Conservation (phyloP, 2,329 filamentous ascomycete genomes). For the Immersiporthe knoxdaviesiana region DNA sequence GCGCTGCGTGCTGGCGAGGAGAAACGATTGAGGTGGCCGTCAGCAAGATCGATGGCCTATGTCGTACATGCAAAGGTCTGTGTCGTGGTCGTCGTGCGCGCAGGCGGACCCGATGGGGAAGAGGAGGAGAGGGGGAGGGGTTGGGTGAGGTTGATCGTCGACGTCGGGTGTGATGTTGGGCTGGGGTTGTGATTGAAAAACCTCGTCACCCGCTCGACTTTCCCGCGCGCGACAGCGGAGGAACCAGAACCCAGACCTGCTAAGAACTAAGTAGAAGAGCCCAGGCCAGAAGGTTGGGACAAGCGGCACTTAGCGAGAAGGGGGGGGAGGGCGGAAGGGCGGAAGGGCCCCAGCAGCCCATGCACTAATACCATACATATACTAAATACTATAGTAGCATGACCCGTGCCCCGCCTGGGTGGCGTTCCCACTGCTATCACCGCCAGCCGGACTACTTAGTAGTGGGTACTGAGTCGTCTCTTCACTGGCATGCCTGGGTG, state of each 20-base stretch:
- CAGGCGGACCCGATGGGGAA: not conserved
- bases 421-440: constrained; percentile 5
- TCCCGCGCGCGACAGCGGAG: constrained; percentile 11
- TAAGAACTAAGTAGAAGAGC: not conserved
- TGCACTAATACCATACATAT: not conserved
- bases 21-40: not conserved
- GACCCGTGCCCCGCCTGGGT: constrained; percentile 1
- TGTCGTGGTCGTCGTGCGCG: not conserved
- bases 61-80: not conserved
- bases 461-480: too few species aligned
- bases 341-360: not conserved
- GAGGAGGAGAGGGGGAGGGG: too few species aligned
- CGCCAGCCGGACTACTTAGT: not conserved
- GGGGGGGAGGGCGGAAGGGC: not conserved
- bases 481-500: too few species aligned
- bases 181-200: constrained; percentile 8
- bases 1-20: not conserved
- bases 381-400: not conserved
- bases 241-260: constrained; percentile 1
- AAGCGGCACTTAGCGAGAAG: not conserved
- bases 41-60: not conserved
- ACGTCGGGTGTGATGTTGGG: constrained; percentile 4
- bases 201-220: constrained; percentile 7
- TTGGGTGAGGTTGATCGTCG: not conserved
- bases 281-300: constrained; percentile 1